These are phyloP conservation scores for Austroboletus rostrupii DNA, from an alignment of 1,284 basidiomycete genomes.

Conservation along the genomic window DNA sequence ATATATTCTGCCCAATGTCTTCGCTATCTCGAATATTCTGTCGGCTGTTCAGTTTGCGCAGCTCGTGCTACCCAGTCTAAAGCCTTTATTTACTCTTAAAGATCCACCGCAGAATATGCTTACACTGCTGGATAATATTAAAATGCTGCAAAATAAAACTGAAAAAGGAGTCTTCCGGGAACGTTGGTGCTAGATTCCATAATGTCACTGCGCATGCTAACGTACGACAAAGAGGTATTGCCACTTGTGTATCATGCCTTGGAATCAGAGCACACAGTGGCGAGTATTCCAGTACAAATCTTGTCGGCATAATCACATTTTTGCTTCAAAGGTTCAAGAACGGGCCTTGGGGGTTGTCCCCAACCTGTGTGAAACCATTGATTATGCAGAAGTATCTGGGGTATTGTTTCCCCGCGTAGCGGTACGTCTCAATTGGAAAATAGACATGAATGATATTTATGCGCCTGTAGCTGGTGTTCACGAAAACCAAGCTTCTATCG, in stretches of 20 bases:
- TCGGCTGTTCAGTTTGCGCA: slow-evolving; percentile 79
- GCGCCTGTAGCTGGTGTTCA: slow-evolving; percentile 71
- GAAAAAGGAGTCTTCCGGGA: slow-evolving; percentile 84
- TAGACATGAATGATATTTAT: slow-evolving; percentile 10
- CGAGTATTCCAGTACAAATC: slow-evolving; percentile 31
- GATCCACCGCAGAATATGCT: slow-evolving; percentile 98
- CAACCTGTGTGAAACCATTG: slow-evolving; percentile 86
- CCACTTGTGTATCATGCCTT: slow-evolving; percentile 94
- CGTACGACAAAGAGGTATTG: slow-evolving; percentile 67
- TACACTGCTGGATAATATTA: slow-evolving; percentile 85
- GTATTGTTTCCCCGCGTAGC: slow-evolving; percentile 86
- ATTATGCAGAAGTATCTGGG: slow-evolving; percentile 87
- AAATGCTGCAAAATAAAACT: slow-evolving; percentile 87
- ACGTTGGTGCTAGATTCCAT: slow-evolving; percentile 52
- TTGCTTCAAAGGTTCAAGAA: slow-evolving; percentile 73
- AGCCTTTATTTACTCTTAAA: slow-evolving; percentile 86
- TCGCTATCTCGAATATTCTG: slow-evolving; percentile 80
- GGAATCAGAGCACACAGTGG: slow-evolving; percentile 85
- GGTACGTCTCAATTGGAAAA: slow-evolving; percentile 43
- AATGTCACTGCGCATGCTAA: slow-evolving; percentile 3
- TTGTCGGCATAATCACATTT: slow-evolving; percentile 1
- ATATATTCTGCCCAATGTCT: slow-evolving; percentile 98
- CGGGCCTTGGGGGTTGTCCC: slow-evolving; percentile 84
- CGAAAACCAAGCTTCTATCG: slow-evolving; percentile 79
- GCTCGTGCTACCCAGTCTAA: slow-evolving; percentile 82